These are phyloP conservation scores for Pythium phragmitis DNA, from an alignment of 352 stramenopile species.

Conservation along the genomic window DNA sequence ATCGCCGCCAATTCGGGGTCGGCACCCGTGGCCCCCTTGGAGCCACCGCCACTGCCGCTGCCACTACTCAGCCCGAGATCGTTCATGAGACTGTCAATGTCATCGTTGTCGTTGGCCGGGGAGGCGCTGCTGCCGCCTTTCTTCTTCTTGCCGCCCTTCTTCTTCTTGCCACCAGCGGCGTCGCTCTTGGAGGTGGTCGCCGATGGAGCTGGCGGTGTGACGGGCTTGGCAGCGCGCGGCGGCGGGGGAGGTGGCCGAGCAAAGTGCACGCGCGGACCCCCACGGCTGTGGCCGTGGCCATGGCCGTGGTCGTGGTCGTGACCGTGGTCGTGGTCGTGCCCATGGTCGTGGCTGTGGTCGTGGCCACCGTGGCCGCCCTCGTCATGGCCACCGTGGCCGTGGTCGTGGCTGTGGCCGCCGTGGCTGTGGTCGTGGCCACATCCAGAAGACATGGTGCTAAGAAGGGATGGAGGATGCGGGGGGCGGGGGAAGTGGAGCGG, in stretches of 20 bases:
- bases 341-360: conserved; percentile 13
- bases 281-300: background rate
- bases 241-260: background rate
- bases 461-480: background rate
- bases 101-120: background rate
- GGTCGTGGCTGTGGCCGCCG: background rate
- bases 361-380: conserved; percentile 5
- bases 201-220: background rate
- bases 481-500: background rate
- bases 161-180: conserved; percentile 2
- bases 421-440: conserved; percentile 9
- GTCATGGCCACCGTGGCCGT: conserved; percentile 1
- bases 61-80: conserved; percentile 4
- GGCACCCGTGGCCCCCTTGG: background rate
- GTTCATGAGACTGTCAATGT: conserved; percentile 18
- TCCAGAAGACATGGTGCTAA: conserved; percentile 6
- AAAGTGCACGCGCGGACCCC: conserved; percentile 9
- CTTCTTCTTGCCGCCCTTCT: conserved; percentile 12
- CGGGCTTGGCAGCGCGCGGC: background rate
- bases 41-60: background rate
- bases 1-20: conserved; percentile 9
- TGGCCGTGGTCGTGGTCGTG: conserved; percentile 9
- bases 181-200: background rate
- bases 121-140: background rate
- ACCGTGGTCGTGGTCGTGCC: conserved; percentile 6